Evolutionary conservation across 2,329 filamentous ascomycete genomes (phyloP), one percentile per base, ranked within the genome.

Genomic region (Coniochaeta ligniaria): DNA sequence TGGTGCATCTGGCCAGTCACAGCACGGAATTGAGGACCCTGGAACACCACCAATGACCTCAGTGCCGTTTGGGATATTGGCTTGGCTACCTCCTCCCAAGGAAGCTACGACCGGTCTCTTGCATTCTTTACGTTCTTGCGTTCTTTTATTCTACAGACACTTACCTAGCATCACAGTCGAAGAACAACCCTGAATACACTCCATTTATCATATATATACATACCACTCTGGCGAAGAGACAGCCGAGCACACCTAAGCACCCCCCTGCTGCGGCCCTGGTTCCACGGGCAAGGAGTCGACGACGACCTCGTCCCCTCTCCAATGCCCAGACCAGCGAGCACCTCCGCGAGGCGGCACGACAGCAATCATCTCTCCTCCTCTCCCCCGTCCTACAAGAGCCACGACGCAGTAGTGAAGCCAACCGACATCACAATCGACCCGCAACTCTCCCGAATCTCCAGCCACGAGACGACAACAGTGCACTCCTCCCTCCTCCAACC

Each of bases 401-500:
- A 52, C 17, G 26, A 52, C 47, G 2, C 24, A 4, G 12, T 12
- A 24, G 22, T 57, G 6, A 38, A 36, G 6, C 54, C 17, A 7
- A 20, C 28, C 50, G 50, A 59, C 52, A 22, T 31, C 52, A 57
- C 31, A 22, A 43, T 28, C 22, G n/a, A 20, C 31, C 4, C 31
- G 2, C 54, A 22, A n/a, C 17, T 9, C 20, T 16, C 43, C 17
- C 26, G 24, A 17, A 54, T 16, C 14, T 11, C 24, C 22, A 54
- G 5, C 38, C 24, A 17, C 54, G 8, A n/a, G 2, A 57, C 52
- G 20, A 54, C 57, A 26, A 61, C 65, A 3, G 67, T 67, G 7
- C 66, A 65, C 14, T 70, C 72, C 9, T 70, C 82, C 17, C 76
- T 87, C 59, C 79, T 92, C 50, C 89, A 92, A 69, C 90, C 90